These are phyloP conservation scores for Candida oleophila DNA, from an alignment of 805 yeast genomes.

Conservation along the genomic window DNA sequence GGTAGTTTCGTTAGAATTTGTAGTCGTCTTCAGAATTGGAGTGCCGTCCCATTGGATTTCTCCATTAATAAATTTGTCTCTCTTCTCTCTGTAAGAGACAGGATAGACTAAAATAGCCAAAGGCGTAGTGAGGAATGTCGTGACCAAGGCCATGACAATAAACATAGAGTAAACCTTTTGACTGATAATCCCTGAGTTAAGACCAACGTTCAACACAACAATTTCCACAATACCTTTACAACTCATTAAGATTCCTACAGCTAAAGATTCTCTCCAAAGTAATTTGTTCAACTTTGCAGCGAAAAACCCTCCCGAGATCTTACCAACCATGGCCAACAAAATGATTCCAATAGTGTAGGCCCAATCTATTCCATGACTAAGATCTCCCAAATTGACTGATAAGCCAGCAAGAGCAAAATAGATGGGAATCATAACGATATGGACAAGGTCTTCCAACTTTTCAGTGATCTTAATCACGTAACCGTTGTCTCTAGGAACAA, in stretches of 20 bases:
- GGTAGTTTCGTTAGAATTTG: neutral
- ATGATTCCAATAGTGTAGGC: constrained; percentile 71
- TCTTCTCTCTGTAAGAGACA: constrained; percentile 52
- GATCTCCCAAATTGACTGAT: constrained; percentile 61
- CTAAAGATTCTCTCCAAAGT: constrained; percentile 68
- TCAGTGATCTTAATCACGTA: constrained; percentile 69
- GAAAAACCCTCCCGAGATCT: constrained; percentile 63
- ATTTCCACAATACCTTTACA: constrained; percentile 88
- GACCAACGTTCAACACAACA: constrained; percentile 73
- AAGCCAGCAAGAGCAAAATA: constrained; percentile 82
- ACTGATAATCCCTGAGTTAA: constrained; percentile 66
- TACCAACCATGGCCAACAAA: constrained; percentile 65
- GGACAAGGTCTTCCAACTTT: constrained; percentile 75
- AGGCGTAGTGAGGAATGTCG: constrained; percentile 81
- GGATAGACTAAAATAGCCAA: constrained; percentile 65
- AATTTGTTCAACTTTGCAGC: constrained; percentile 64
- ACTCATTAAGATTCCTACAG: constrained; percentile 82
- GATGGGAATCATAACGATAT: constrained; percentile 68
- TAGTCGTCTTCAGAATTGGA: constrained; percentile 5
- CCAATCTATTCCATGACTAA: constrained; percentile 72
- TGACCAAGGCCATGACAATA: constrained; percentile 75
- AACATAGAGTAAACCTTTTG: constrained; percentile 74
- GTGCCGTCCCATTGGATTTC: constrained; percentile 28
- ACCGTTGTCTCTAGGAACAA: constrained; percentile 74
- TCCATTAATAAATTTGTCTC: constrained; percentile 30